Conservation (phyloP, 148 eudicot genomes). For the Vaccinium vitisidaea region DNA sequence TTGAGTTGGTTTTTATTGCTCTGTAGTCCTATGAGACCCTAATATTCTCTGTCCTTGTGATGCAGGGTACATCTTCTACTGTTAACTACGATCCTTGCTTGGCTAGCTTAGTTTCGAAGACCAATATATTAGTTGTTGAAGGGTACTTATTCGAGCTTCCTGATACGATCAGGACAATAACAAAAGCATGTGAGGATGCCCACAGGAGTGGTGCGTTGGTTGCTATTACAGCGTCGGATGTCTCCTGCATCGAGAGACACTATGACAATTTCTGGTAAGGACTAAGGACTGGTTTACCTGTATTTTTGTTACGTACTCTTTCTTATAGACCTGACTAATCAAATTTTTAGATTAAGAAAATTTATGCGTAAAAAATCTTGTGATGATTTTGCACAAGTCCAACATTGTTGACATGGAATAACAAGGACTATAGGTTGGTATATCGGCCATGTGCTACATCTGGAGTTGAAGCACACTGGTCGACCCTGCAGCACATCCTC, state of each 20-base stretch:
- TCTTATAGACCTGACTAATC: neutral
- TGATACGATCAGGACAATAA: conserved; percentile 79
- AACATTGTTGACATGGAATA: neutral
- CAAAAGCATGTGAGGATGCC: conserved; percentile 84
- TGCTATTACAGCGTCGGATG: conserved; percentile 94
- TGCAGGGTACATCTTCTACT: conserved; percentile 85
- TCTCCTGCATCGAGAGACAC: conserved; percentile 92
- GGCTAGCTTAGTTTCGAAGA: conserved; percentile 63
- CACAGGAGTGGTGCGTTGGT: conserved; percentile 76
- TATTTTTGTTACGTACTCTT: neutral
- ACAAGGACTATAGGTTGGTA: neutral
- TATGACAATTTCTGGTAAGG: conserved; percentile 89
- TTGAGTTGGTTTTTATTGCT: conserved; percentile 1
- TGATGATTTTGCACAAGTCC: neutral
- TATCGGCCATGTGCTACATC: neutral
- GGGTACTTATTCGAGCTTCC: conserved; percentile 94
- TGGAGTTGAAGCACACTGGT: neutral
- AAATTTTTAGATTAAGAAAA: neutral
- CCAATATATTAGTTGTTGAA: conserved; percentile 83
- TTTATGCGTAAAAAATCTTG: neutral
- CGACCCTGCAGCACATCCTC: neutral
- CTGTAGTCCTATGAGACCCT: conserved; percentile 7
- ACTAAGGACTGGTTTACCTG: conserved; percentile 31
- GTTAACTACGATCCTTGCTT: conserved; percentile 74
- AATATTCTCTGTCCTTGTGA: conserved; percentile 15